phyloP scores from a whole-genome alignment of 345 rosid species.

The Lagerstroemia speciosa region DNA sequence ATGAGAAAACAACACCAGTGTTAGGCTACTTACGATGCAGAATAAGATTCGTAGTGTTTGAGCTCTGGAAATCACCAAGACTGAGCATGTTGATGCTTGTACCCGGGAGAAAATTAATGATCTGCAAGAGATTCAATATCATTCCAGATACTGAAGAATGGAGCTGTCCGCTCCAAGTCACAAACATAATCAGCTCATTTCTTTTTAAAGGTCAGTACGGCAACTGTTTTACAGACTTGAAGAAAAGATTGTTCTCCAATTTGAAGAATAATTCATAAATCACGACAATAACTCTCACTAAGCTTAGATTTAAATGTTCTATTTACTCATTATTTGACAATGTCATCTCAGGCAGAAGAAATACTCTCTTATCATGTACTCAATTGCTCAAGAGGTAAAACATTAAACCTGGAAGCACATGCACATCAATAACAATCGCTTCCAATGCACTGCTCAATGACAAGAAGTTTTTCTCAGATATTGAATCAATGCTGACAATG shows the following conservation, averaged over 20 bases:
- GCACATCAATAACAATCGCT: constrained; percentile 56
- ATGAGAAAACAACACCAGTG: not conserved
- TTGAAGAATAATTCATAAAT: not conserved
- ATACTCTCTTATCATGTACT: too few species aligned
- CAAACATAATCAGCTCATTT: too few species aligned
- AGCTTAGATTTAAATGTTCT: not conserved
- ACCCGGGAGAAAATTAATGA: constrained; percentile 28
- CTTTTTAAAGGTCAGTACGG: not conserved
- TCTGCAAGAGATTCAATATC: not conserved
- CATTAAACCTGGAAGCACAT: constrained; percentile 57
- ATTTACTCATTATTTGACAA: not conserved
- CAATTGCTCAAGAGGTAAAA: not conserved
- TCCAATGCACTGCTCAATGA: constrained; percentile 65
- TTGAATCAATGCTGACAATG: constrained; percentile 64
- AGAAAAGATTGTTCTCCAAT: not conserved
- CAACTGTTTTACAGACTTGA: not conserved
- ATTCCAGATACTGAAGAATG: not conserved
- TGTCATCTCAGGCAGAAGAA: not conserved
- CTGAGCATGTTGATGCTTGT: constrained; percentile 85
- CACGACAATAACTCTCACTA: not conserved
- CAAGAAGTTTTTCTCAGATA: constrained; percentile 73
- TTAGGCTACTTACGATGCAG: constrained; percentile 79
- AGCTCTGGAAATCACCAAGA: constrained; percentile 92
- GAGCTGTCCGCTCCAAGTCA: too few species aligned
- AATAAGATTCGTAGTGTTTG: constrained; percentile 79